phyloP scores from a whole-genome alignment of 75 land plant species.

The Ceratopteris richardii region DNA sequence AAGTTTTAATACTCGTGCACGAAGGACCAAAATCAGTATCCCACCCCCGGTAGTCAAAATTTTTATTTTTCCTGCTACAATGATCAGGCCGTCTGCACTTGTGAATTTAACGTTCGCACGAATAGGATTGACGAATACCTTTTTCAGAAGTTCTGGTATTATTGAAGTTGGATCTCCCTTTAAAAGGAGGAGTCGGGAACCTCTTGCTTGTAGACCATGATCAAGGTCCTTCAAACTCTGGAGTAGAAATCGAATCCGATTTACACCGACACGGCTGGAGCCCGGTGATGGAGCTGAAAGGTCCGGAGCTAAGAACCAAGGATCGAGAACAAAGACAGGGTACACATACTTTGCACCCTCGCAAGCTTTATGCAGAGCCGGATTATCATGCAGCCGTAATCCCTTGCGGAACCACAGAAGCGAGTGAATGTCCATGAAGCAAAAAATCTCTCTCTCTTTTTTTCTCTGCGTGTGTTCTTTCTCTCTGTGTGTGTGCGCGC shows the following conservation, averaged over 20 bases:
- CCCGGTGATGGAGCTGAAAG: slow-evolving; percentile 69
- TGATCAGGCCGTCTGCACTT: no score
- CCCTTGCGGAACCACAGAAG: slow-evolving; percentile 89
- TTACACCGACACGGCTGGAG: slow-evolving; percentile 57
- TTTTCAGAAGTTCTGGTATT: slow-evolving; percentile 42
- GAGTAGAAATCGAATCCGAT: slow-evolving; percentile 69
- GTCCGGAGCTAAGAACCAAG: slow-evolving; percentile 69
- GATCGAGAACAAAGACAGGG: slow-evolving; percentile 87
- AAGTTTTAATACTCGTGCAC: no score
- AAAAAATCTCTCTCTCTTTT: no score
- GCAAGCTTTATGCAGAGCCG: slow-evolving; percentile 60
- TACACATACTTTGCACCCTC: slow-evolving; percentile 32
- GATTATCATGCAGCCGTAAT: slow-evolving; percentile 80
- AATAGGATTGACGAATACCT: slow-evolving; percentile 30
- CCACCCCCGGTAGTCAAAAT: no score
- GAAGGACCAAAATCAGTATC: no score
- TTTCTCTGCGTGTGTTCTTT: no score
- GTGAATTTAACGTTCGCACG: no score
- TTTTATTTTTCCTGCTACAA: no score
- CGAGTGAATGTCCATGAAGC: slow-evolving; percentile 11
- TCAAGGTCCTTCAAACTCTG: slow-evolving; percentile 71
- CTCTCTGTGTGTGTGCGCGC: no score
- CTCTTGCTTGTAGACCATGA: slow-evolving; percentile 34
- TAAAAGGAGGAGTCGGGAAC: slow-evolving; percentile 63
- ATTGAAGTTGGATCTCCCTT: slow-evolving; percentile 59